Evolutionary conservation across 2,329 filamentous ascomycete genomes (phyloP), one percentile per base, ranked within the genome.

Genomic region (Annulohypoxylon truncatum): DNA sequence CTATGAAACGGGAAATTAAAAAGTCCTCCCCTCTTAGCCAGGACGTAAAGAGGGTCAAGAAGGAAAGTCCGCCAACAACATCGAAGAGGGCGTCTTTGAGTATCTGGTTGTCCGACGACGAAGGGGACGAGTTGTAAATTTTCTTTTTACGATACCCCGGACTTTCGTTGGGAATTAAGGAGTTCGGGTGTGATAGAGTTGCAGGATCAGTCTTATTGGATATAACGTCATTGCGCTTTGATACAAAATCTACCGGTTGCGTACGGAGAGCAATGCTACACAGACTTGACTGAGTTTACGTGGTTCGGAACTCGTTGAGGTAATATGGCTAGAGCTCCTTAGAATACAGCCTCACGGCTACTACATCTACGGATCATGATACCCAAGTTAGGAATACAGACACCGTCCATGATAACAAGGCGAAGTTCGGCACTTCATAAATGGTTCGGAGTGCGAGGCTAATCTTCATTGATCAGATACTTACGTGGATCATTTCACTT

Each of bases 51-150:
- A 24, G 20, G 2, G 12, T 58, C 29, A 67, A 67, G 59, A 69
- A 54, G 38, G 65, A 69, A 20, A 31, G 60, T 4, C 26, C 18
- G 22, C 35, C 57, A 13, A 48, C 10, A 12, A 69, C 65, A 38
- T 29, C 31, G 5, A 57, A 70, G 26, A 70, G 48, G 31, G 50
- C 35, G 1, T 72, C 71, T 33, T 59, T 61, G 40, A 61, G 67
- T 3, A 73, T 75, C 9, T 76, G 72, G 74, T 8, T 73, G 4
- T 74, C 71, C 1, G 73, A 75, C 46, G 73, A 75, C 35, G 74
- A 76, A 42, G 72, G 70, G 54, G 73, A 75, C 28, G 74, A 76
- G 59, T 47, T 76, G 58, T 76, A 65, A 74, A n/a, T 12, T 48
- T 54, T 59, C 44, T 42, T 40, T 42, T 18, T 46, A 47, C 61